Evolutionary conservation across 495 filamentous ascomycete genomes (phyloP).

Genomic region (Evansstolkia leycettana): DNA sequence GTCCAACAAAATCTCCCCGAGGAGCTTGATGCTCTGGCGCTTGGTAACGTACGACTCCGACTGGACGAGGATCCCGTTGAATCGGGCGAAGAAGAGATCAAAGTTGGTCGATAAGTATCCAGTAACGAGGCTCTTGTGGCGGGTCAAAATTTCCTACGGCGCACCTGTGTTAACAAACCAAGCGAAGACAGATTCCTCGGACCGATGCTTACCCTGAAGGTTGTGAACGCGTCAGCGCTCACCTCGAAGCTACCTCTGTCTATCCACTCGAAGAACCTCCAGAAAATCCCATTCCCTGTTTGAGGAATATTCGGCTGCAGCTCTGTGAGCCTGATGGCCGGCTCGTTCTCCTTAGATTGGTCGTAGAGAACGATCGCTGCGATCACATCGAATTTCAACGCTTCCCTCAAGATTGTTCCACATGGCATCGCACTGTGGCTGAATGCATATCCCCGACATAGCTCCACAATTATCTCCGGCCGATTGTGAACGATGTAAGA

Average conservation of each 20-base stretch:
- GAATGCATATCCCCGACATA: constrained; percentile 83
- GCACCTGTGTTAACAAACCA: background rate
- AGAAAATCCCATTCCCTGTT: constrained; percentile 74
- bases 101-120: constrained; percentile 81
- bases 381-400: constrained; percentile 80
- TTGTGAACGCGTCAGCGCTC: constrained; percentile 92
- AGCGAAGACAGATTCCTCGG: background rate
- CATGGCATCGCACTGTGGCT: constrained; percentile 89
- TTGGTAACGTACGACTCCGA: constrained; percentile 97
- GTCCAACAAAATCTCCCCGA: constrained; percentile 90
- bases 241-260: constrained; percentile 92
- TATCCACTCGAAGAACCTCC: constrained; percentile 98
- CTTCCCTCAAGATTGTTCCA: constrained; percentile 80
- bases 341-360: constrained; percentile 54
- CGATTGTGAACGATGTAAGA: constrained; percentile 73
- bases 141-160: constrained; percentile 76
- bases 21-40: constrained; percentile 91
- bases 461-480: constrained; percentile 73
- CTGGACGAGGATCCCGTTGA: constrained; percentile 78
- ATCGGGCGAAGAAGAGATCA: constrained; percentile 77
- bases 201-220: constrained; percentile 61
- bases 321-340: constrained; percentile 41
- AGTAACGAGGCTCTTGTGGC: constrained; percentile 80
- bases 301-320: constrained; percentile 57
- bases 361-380: constrained; percentile 87